Base-by-base conservation (phyloP, 805 yeast genomes). In the Metschnikowia kofuensis region DNA sequence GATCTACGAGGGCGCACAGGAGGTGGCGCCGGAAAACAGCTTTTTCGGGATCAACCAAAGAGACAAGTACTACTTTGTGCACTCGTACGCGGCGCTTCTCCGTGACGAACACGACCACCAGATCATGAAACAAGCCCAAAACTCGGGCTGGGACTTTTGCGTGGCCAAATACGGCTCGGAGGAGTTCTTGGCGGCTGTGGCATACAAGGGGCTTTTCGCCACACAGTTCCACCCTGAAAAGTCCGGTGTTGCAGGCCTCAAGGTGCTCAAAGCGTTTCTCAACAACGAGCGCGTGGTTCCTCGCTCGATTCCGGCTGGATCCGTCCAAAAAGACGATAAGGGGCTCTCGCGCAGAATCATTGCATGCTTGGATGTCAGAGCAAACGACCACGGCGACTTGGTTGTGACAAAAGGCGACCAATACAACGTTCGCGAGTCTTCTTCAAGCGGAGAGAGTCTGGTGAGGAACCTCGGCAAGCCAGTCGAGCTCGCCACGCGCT, bases 211-310 rank as follows among this genome's bases (percentile, higher is more conserved):
- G 54, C 73, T 92, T 10, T 88, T 94, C 68, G 96, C 97, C 38
- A 94, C 98, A 0, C 99, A 94, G 67, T 94, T 94, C 68, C 99
- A 94, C 68, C 99, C 99, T n/a, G 99, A 94, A 64, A 94, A 94
- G 67, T 89, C 97, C 4, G 99, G 99, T 11, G 63, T 74, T 21
- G 96, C 96, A 5, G 99, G 99, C 42, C 72, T 94, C 40, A 78
- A 79, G 52, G 82, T 92, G 9, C 78, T 94, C 49, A 77, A 78
- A 49, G 79, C 87, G 28, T 94, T 94, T 63, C 71, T 94, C 57
- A 76, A 76, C 35, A 78, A 77, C 28, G 60, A 67, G 9, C 72
- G 68, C 30, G 63, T 31, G 11, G 38, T 7, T 13, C 13, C 32
- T 6, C 8, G 6, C 12, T 37, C 31, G 11, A 7, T 34, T 11